Percentiles rank a stretch among this genome's conserved stretches.
These are phyloP conservation scores for Cryptococcus sp. DNA, from an alignment of 1,284 basidiomycete genomes.

Conservation along the genomic window DNA sequence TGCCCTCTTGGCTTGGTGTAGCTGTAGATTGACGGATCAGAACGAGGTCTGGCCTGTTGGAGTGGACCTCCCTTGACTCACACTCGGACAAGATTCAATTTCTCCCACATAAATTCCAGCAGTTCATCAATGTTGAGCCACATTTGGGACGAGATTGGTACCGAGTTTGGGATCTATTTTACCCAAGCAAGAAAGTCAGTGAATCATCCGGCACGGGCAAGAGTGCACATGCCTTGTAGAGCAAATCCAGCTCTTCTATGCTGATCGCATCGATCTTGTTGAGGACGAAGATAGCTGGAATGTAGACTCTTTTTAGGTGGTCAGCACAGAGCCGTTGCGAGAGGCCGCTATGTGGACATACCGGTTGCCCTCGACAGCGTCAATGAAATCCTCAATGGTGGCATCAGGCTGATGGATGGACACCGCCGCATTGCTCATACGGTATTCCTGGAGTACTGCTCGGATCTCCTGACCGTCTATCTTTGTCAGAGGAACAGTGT, in stretches of 20 bases:
- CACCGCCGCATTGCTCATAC: slow-evolving; percentile 83
- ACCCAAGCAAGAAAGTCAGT: background rate
- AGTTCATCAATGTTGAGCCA: slow-evolving; percentile 99
- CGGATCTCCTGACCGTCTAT: slow-evolving; percentile 95
- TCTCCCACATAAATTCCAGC: slow-evolving; percentile 84
- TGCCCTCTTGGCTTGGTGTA: slow-evolving; percentile 94
- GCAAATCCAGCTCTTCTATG: slow-evolving; percentile 95
- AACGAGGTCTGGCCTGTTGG: background rate
- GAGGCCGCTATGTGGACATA: slow-evolving; percentile 41
- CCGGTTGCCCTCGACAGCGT: slow-evolving; percentile 91
- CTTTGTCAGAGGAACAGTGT: slow-evolving; percentile 95
- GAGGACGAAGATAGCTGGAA: slow-evolving; percentile 81
- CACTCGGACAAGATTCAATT: slow-evolving; percentile 83
- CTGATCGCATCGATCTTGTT: slow-evolving; percentile 94
- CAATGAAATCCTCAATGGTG: slow-evolving; percentile 97
- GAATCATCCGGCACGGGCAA: background rate
- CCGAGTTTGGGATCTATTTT: slow-evolving; percentile 81
- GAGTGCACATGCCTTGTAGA: slow-evolving; percentile 58
- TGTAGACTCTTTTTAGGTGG: slow-evolving; percentile 73
- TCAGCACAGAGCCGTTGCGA: background rate
- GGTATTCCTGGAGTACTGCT: slow-evolving; percentile 93
- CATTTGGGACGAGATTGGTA: slow-evolving; percentile 77
- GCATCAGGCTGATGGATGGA: slow-evolving; percentile 89
- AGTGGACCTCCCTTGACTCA: slow-evolving; percentile 46
- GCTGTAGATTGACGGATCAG: slow-evolving; percentile 24